Conservation (phyloP, 2,329 filamentous ascomycete species). For the Diaporthe velutina region DNA sequence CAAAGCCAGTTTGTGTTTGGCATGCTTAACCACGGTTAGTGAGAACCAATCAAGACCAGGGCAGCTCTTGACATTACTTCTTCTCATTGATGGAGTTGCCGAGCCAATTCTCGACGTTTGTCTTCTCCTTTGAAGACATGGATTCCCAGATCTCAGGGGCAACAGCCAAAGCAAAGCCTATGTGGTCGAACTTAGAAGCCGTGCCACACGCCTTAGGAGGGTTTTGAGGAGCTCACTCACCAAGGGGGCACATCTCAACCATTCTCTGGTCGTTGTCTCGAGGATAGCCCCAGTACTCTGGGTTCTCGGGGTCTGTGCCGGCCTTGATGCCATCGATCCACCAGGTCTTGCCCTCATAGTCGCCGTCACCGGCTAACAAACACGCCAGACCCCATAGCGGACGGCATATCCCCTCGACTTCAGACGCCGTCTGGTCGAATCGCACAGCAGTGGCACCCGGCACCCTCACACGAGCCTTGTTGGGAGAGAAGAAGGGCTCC, state of each 20-base stretch:
- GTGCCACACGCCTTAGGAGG: not conserved
- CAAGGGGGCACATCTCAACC: slow-evolving; percentile 87
- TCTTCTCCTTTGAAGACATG: slow-evolving; percentile 71
- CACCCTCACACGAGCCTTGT: slow-evolving; percentile 74
- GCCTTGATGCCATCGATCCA: slow-evolving; percentile 79
- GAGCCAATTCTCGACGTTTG: slow-evolving; percentile 79
- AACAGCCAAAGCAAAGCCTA: slow-evolving; percentile 78
- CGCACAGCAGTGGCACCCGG: slow-evolving; percentile 79
- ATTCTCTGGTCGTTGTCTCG: slow-evolving; percentile 84
- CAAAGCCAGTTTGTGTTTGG: slow-evolving; percentile 78
- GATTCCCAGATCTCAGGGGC: slow-evolving; percentile 76
- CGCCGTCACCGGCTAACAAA: slow-evolving; percentile 75
- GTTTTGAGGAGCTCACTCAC: slow-evolving; percentile 46
- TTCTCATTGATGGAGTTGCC: slow-evolving; percentile 83
- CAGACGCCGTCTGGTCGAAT: slow-evolving; percentile 82
- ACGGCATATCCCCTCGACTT: slow-evolving; percentile 81
- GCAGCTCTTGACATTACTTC: slow-evolving; percentile 59
- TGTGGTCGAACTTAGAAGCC: not conserved
- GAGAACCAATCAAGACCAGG: not conserved
- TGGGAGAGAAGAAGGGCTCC: slow-evolving; percentile 77
- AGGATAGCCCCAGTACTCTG: slow-evolving; percentile 83
- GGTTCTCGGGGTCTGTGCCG: slow-evolving; percentile 77
- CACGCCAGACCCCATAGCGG: slow-evolving; percentile 82
- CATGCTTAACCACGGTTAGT: slow-evolving; percentile 71
- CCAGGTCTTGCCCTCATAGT: slow-evolving; percentile 72